Conservation (phyloP, 2,329 filamentous ascomycete genomes). For the Aureobasidium namibiae region DNA sequence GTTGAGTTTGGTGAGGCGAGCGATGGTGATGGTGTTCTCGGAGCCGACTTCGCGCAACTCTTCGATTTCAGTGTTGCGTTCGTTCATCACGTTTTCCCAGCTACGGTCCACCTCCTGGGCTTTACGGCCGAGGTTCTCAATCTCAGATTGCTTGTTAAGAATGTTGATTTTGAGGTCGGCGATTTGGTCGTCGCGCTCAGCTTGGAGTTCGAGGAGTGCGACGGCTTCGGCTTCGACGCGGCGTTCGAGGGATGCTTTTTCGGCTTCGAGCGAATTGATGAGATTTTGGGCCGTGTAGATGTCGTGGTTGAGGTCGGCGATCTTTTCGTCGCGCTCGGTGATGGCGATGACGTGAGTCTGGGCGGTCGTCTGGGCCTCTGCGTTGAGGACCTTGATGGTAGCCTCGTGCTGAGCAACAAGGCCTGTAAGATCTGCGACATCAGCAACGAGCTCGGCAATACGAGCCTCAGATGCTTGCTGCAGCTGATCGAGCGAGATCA, state of each 20-base stretch:
- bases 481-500: conserved; percentile 22
- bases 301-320: conserved; percentile 22
- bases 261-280: conserved; percentile 20
- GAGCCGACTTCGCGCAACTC: conserved; percentile 25
- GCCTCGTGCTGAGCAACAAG: conserved; percentile 20
- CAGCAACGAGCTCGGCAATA: conserved; percentile 20
- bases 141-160: conserved; percentile 27
- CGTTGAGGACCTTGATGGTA: conserved; percentile 21
- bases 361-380: conserved; percentile 18
- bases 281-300: conserved; percentile 14
- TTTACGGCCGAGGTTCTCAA: conserved; percentile 24
- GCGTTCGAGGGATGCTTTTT: conserved; percentile 25
- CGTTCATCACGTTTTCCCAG: conserved; percentile 32
- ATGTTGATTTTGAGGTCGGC: conserved; percentile 22
- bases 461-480: conserved; percentile 19
- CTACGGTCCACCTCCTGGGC: conserved; percentile 30
- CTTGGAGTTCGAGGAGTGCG: conserved; percentile 28
- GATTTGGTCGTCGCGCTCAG: conserved; percentile 26
- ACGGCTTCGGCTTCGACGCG: conserved; percentile 28
- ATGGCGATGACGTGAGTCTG: conserved; percentile 24
- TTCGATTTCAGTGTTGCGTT: conserved; percentile 31
- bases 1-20: conserved; percentile 21
- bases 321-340: conserved; percentile 26
- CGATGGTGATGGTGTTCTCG: conserved; percentile 17
- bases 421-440: conserved; percentile 20